These are phyloP conservation scores for Oemleria cerasiformis DNA, from an alignment of 306 rosid species.

Conservation along the genomic window DNA sequence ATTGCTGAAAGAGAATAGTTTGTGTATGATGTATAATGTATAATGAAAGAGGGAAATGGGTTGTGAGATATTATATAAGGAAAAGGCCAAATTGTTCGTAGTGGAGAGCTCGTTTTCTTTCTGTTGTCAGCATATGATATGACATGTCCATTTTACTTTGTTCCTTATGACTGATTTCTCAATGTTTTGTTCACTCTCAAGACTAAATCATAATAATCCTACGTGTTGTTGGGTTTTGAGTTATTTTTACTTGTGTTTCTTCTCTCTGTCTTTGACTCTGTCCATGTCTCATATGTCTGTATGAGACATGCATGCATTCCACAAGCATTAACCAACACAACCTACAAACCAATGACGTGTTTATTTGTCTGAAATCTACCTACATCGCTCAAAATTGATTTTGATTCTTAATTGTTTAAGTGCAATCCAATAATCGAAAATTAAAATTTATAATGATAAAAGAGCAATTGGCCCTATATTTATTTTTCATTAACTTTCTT, in stretches of 20 bases:
- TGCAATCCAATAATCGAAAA: too few species aligned
- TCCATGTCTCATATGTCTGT: not conserved
- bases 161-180: slow-evolving; percentile 12
- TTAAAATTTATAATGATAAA: too few species aligned
- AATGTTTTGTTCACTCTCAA: not conserved
- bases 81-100: slow-evolving; percentile 18
- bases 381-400: too few species aligned
- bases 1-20: not conserved
- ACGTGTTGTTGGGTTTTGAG: not conserved
- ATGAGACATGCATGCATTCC: too few species aligned
- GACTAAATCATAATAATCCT: slow-evolving; percentile 12
- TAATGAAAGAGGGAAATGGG: not conserved
- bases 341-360: not conserved
- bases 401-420: too few species aligned
- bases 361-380: too few species aligned
- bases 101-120: slow-evolving; percentile 72
- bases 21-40: not conserved
- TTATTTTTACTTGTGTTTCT: slow-evolving; percentile 14
- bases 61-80: not conserved
- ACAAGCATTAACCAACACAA: not conserved
- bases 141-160: slow-evolving; percentile 6
- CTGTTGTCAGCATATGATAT: slow-evolving; percentile 23
- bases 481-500: too few species aligned
- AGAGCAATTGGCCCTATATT: too few species aligned
- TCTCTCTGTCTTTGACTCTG: not conserved